Evolutionary conservation across 2,329 filamentous ascomycete genomes (phyloP).

Genomic region (Ascosphaera aggregata): DNA sequence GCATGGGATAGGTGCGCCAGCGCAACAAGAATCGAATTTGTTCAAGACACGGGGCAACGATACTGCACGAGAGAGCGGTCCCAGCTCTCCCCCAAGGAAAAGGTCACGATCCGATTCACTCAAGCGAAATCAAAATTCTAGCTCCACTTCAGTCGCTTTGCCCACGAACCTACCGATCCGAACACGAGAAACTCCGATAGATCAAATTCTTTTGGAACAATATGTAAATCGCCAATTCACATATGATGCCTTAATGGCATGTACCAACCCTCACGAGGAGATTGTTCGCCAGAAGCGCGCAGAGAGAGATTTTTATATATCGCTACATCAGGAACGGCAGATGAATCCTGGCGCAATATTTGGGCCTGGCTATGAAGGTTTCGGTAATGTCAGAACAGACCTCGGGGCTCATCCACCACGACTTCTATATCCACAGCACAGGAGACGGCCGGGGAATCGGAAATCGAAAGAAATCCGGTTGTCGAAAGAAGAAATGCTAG

Average conservation of each 20-base stretch:
- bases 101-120: constrained; percentile 36
- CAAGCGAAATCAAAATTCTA: constrained; percentile 11
- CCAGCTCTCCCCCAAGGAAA: constrained; percentile 20
- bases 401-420: constrained; percentile 37
- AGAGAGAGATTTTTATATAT: constrained; percentile 46
- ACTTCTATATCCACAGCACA: constrained; percentile 58
- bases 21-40: neutral
- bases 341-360: constrained; percentile 35
- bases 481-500: constrained; percentile 53
- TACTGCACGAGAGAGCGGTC: neutral
- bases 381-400: constrained; percentile 70
- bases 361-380: constrained; percentile 61
- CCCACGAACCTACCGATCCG: constrained; percentile 9
- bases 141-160: neutral
- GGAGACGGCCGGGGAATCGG: constrained; percentile 53
- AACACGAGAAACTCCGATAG: constrained; percentile 19
- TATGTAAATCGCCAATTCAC: constrained; percentile 42
- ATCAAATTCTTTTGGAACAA: constrained; percentile 34
- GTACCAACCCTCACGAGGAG: constrained; percentile 30
- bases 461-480: constrained; percentile 51
- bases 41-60: neutral
- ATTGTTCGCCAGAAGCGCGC: constrained; percentile 39
- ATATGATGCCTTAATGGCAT: constrained; percentile 29
- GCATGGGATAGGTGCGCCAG: neutral
- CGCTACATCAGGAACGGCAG: constrained; percentile 34